These are phyloP conservation scores for Ambrosia trifida DNA, from an alignment of 129 eudicot genomes.

Conservation along the genomic window DNA sequence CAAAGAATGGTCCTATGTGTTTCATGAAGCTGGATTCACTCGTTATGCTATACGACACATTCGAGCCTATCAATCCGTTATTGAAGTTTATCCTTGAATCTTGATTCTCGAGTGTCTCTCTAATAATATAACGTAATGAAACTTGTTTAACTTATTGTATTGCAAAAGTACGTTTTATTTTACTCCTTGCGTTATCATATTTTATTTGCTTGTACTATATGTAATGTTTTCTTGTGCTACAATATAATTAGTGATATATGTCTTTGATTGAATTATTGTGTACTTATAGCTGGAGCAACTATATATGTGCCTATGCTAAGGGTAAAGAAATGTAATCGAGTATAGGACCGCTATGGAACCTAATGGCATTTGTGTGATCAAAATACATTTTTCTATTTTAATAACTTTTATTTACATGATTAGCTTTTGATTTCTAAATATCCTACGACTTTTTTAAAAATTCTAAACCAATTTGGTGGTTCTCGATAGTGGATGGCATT, in stretches of 20 bases:
- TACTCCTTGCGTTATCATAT: not conserved
- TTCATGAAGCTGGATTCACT: conserved; percentile 46
- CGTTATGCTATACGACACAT: conserved; percentile 38
- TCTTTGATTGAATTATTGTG: not conserved
- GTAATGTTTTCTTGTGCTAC: not conserved
- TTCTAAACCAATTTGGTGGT: no score
- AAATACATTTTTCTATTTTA: no score
- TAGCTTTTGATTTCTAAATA: no score
- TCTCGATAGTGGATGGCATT: no score
- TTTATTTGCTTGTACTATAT: not conserved
- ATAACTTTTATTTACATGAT: no score
- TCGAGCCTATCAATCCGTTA: conserved; percentile 46
- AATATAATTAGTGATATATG: not conserved
- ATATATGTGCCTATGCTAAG: no score
- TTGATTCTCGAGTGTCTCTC: not conserved
- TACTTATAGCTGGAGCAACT: no score
- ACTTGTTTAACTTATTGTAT: not conserved
- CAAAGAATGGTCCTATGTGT: conserved; percentile 47
- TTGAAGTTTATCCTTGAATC: conserved; percentile 44
- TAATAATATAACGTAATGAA: not conserved
- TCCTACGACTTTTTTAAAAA: no score
- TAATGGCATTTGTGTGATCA: no score
- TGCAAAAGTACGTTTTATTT: no score
- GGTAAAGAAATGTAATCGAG: no score
- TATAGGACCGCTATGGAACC: no score